Base-by-base conservation (phyloP, 306 rosid genomes). In the Vicia faba region DNA sequence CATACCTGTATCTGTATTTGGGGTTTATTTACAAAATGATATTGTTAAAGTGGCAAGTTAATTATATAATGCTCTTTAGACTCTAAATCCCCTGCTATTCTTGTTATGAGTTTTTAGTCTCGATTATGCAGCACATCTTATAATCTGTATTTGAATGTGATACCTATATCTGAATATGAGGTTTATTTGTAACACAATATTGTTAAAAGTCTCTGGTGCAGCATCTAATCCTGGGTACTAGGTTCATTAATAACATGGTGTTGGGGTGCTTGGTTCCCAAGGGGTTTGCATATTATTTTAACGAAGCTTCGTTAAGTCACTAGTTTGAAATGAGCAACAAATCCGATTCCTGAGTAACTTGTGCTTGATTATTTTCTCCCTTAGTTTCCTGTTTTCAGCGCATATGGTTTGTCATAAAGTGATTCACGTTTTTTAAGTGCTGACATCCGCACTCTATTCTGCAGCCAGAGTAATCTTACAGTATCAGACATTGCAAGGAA, bases 401-500 rank as follows among this genome's bases (percentile, higher is more conserved):
- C 15, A 29, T 65, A 40, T 16, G 6, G 49, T 43, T 40, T 81
- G 57, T 14, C 68, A 45, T 65, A 64, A 12, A 33, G 41, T 50
- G 29, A 50, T 48, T 14, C 5, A 25, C 31, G 33, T 23, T 31
- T 6, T 14, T 13, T 74, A 16, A 48, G 45, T 61, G 59, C 60
- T 79, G 51, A 80, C 57, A 51, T 63, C 48, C 50, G 60, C 25
- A 5, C 62, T 69, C 53, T 49, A 45, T 66, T 61, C 66, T 70
- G 86, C 91, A 89, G 98, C 70, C 90, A 78, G 9, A 72, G 81
- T 74, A 88, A 88, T 16, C 92, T 84, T 72, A 87, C 96, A 5
- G 79, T 87, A 68, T 85, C 95, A 31, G 98, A 92, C 56, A 76
- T 92, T 74, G 98, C 98, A 28, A 84, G 98, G 81, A 92, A 92